Evolutionary conservation across 164 flowering plant genomes (phyloP), one percentile per base, ranked within the genome.

Genomic region (Platanus orientalis): DNA sequence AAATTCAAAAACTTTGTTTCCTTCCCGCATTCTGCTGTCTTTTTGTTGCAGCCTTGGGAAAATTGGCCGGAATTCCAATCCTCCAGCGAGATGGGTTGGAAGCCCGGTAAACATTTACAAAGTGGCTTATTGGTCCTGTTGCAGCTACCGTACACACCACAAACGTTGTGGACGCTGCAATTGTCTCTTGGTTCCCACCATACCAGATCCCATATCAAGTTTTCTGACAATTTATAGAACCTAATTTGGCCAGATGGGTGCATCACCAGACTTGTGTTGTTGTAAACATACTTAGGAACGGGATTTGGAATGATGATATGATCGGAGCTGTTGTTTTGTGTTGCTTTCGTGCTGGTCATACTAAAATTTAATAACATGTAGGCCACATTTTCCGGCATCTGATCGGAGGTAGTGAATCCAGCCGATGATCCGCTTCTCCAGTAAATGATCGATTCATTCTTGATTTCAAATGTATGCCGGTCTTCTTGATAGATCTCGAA

Each of bases 51-150:
- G 36, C 83, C 83, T 16, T 51, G 73, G 10, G 72, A 60, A 44
- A 52, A 75, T 29, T 75, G 75, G 24, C 77, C 63, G 0, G 45
- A 34, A 16, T 56, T 61, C 83, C 83, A 80, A 3, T 57, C 27
- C 7, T 64, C 72, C 4, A 45, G 70, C 4, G 60, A 62, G 42
- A 4, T 57, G 2, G 81, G 74, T 27, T n/a, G 26, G 32, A 72
- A 80, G 0, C 80, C 83, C 4, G 73, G 75, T 59, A 75, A 66
- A 53, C 83, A 80, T 28, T 68, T 72, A 61, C 83, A 80, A 23
- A 51, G 17, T 30, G 53, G 7, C 1, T 53, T 64, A 51, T 58
- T 60, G 11, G 66, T 57, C 10, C 54, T 66, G 50, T 75, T 68
- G 47, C 80, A 80, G 66, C 67, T 70, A 7, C 75, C 80, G 23